phyloP scores from a whole-genome alignment of 2,329 filamentous ascomycete genomes.

The Sporothrix pallida region DNA sequence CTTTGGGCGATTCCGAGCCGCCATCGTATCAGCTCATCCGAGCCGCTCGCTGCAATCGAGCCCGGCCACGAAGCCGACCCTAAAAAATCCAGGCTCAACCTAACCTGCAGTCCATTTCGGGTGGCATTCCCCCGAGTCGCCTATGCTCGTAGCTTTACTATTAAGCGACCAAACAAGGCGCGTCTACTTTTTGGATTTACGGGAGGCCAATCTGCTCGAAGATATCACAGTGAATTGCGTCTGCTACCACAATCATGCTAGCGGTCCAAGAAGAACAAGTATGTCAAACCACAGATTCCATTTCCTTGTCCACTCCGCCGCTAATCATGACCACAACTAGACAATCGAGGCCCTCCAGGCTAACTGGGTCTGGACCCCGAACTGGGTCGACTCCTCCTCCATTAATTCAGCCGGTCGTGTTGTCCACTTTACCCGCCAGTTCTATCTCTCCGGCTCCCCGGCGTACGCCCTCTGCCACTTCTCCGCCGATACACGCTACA shows the following conservation, averaged over 20 bases:
- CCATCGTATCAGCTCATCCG: neutral
- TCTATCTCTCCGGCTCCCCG: slow-evolving; percentile 37
- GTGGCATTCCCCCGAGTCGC: neutral
- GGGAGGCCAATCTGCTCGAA: neutral
- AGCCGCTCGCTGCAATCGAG: neutral
- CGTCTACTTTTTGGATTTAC: neutral
- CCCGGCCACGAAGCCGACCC: slow-evolving; percentile 1
- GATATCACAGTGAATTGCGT: neutral
- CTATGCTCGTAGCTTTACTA: neutral
- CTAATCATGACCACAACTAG: neutral
- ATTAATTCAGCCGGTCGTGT: slow-evolving; percentile 43
- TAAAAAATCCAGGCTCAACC: neutral
- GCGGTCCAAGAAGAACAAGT: neutral
- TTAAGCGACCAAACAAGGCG: neutral
- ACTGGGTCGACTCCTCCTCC: slow-evolving; percentile 45
- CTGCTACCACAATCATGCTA: neutral
- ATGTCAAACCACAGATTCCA: neutral
- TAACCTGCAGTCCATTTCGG: neutral
- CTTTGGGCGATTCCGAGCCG: neutral
- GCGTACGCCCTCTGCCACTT: slow-evolving; percentile 34
- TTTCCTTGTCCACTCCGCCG: neutral
- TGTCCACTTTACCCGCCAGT: slow-evolving; percentile 43
- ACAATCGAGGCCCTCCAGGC: slow-evolving; percentile 46
- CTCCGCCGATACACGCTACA: slow-evolving; percentile 52
- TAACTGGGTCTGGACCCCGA: slow-evolving; percentile 49